These are phyloP conservation scores for Botrytis deweyae DNA, from an alignment of 2,329 filamentous ascomycete species.

Conservation along the genomic window DNA sequence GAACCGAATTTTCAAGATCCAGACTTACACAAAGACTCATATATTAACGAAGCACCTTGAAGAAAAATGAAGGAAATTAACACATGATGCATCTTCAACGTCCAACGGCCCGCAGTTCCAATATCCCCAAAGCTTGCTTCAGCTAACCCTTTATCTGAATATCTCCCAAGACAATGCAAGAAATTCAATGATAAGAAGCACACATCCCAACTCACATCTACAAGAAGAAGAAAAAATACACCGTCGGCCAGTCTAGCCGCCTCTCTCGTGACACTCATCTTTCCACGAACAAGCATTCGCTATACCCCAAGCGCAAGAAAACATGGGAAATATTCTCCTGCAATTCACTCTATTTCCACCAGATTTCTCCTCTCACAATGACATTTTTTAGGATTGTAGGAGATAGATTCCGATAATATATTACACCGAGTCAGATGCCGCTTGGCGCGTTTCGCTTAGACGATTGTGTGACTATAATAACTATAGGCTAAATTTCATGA, in stretches of 20 bases:
- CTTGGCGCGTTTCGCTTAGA: constrained; percentile 1
- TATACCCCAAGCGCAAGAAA: neutral
- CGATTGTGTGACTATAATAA: neutral
- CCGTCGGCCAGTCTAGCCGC: constrained; percentile 19
- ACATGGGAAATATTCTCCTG: too few relatives aligned
- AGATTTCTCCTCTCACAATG: neutral
- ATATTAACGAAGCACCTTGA: neutral
- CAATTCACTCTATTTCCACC: neutral
- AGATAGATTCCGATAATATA: neutral
- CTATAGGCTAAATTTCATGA: neutral
- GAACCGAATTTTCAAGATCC: neutral
- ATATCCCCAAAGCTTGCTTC: neutral
- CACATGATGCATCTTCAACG: neutral
- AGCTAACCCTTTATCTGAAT: neutral
- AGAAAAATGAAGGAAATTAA: neutral
- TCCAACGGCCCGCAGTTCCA: neutral
- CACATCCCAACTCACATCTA: neutral
- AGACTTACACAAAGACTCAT: neutral
- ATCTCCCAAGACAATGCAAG: too few relatives aligned
- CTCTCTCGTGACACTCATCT: neutral
- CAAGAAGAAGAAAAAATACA: neutral
- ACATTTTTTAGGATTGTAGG: neutral
- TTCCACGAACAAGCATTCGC: constrained; percentile 4
- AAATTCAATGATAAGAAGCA: neutral
- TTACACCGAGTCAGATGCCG: neutral